Base-by-base conservation (phyloP, 2,329 filamentous ascomycete genomes). In the Clonostachys byssicola region DNA sequence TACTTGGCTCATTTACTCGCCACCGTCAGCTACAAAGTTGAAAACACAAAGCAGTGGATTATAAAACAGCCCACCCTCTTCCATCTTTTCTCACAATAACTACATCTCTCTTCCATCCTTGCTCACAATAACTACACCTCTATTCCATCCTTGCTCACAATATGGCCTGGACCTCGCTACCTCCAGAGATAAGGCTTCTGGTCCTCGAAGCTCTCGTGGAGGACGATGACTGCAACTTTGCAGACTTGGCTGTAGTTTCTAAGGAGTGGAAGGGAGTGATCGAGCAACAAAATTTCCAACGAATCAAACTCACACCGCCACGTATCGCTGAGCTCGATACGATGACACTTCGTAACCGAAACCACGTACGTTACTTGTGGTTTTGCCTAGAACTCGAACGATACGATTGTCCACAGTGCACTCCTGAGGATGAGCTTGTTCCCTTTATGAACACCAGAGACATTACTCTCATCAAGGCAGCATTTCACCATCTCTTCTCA, bases 181-280 rank as follows among this genome's bases (percentile, higher is more conserved):
- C 7, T 30, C 8, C 23, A 30, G 23, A 30, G 23, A 30, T 30
- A 30, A 30, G 23, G 8, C 23, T 30, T 8, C 8, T 30, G 23
- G 9, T 30, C 23, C 23, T 30, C 23, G 2, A 9, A 30, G 23
- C 8, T 30, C 23, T 30, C 23, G 23, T 30, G 23, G 23, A 30
- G 3, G 23, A 30, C 23, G 23, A 30, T 3, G 23, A 30, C 9
- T 30, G 23, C 23, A 30, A 30, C 23, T 30, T 30, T 30, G 36
- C 36, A 14, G 16, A 17, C 16, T 14, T 17, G 14, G 60, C 54
- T 46, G 57, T 56, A 33, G 62, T 64, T n/a, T 66, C 57, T 43
- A 52, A 57, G 52, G 59, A 60, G 40, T 65, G 59, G 63, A 59
- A 64, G 47, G 47, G 42, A 12, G 47, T 47, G 14, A 43, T 66